Conservation (phyloP, 106 monocot species). For the Allium sativum region DNA sequence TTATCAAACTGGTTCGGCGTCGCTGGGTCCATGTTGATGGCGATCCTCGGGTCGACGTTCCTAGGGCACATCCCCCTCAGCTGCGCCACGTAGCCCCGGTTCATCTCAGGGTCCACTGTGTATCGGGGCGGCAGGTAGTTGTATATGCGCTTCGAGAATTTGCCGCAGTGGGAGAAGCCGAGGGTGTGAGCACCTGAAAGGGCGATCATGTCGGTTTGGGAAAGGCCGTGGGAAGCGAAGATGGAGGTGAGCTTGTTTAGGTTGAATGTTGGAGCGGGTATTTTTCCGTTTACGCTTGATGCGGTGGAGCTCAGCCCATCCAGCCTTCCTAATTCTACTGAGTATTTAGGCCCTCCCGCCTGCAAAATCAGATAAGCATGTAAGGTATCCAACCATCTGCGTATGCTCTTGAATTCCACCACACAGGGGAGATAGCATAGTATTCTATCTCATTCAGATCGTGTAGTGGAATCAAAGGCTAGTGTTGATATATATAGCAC, state of each 20-base stretch:
- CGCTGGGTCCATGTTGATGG: slow-evolving; percentile 36
- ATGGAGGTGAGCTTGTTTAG: slow-evolving; percentile 47
- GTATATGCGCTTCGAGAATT: slow-evolving; percentile 44
- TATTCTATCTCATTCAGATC: too few relatives aligned
- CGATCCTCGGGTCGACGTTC: slow-evolving; percentile 11
- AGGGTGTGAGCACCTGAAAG: slow-evolving; percentile 67
- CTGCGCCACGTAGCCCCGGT: slow-evolving; percentile 12
- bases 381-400: neutral
- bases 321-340: slow-evolving; percentile 57
- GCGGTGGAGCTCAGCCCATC: slow-evolving; percentile 42
- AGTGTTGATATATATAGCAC: too few relatives aligned
- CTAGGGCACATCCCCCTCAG: slow-evolving; percentile 12
- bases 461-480: too few relatives aligned
- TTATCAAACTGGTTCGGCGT: slow-evolving; percentile 59
- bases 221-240: slow-evolving; percentile 41
- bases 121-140: slow-evolving; percentile 8
- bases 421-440: too few relatives aligned
- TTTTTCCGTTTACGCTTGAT: slow-evolving; percentile 32
- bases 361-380: neutral
- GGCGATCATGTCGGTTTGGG: slow-evolving; percentile 63
- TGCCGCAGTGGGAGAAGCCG: slow-evolving; percentile 62
- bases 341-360: slow-evolving; percentile 61
- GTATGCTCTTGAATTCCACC: too few relatives aligned
- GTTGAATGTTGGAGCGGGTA: slow-evolving; percentile 42
- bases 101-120: slow-evolving; percentile 46